A percentile compares a stretch with the other conserved stretches of the same genome.
Evolutionary conservation across 306 rosid genomes (phyloP).

Genomic region (Begonia peltatifolia): DNA sequence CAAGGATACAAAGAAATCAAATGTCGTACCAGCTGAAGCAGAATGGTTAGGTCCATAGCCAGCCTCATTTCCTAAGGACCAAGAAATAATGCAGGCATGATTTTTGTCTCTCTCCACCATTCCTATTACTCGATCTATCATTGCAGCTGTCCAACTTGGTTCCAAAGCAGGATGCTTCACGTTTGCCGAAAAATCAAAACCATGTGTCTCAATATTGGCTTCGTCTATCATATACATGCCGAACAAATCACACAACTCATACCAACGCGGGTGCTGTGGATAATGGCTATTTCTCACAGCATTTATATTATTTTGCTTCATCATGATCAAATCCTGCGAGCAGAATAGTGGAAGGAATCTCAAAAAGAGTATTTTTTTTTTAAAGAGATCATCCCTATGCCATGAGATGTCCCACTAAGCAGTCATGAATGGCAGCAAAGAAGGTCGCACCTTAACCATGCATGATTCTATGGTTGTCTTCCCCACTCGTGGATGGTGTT

Average conservation of each 20-base stretch:
- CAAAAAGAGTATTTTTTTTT: neutral
- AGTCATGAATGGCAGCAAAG: slow-evolving; percentile 3
- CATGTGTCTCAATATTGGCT: slow-evolving; percentile 94
- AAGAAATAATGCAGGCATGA: slow-evolving; percentile 68
- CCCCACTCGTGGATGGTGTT: slow-evolving; percentile 91
- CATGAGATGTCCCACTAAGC: neutral
- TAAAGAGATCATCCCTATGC: slow-evolving; percentile 3
- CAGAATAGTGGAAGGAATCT: neutral
- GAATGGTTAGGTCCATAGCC: slow-evolving; percentile 94
- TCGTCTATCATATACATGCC: slow-evolving; percentile 98
- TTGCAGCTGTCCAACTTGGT: slow-evolving; percentile 84
- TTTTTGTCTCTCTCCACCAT: slow-evolving; percentile 99
- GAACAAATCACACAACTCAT: slow-evolving; percentile 80
- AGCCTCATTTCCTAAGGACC: slow-evolving; percentile 94
- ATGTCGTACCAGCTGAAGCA: slow-evolving; percentile 56
- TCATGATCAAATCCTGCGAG: slow-evolving; percentile 69
- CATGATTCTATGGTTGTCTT: slow-evolving; percentile 90
- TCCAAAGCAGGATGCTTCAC: slow-evolving; percentile 81
- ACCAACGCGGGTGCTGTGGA: slow-evolving; percentile 98
- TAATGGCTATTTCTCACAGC: slow-evolving; percentile 98
- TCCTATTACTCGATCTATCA: slow-evolving; percentile 92
- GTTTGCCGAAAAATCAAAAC: slow-evolving; percentile 52
- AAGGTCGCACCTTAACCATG: slow-evolving; percentile 61
- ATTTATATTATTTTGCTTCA: slow-evolving; percentile 88
- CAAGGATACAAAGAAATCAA: slow-evolving; percentile 6